phyloP scores from a whole-genome alignment of 202 grass and related monocot species.

The Panicum hallii region DNA sequence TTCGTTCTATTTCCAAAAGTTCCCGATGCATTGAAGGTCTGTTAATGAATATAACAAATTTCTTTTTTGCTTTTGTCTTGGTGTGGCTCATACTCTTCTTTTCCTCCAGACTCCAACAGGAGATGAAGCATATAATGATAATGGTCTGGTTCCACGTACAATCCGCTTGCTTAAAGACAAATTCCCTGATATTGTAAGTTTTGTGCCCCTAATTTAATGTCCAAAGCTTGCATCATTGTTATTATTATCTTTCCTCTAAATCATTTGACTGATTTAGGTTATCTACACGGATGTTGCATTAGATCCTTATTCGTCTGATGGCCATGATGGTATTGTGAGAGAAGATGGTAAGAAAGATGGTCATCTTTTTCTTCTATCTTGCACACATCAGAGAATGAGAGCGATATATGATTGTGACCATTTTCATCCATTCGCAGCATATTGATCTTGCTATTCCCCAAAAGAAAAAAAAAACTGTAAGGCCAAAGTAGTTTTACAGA shows the following conservation, averaged over 20 bases:
- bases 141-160: slow-evolving; percentile 86
- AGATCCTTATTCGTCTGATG: slow-evolving; percentile 98
- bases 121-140: slow-evolving; percentile 93
- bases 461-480: background rate
- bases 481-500: background rate
- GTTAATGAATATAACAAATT: slow-evolving; percentile 19
- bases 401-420: background rate
- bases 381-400: background rate
- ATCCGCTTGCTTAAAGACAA: slow-evolving; percentile 96
- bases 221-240: background rate
- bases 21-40: slow-evolving; percentile 96
- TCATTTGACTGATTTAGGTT: slow-evolving; percentile 54
- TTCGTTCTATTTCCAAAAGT: slow-evolving; percentile 98
- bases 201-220: background rate
- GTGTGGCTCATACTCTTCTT: slow-evolving; percentile 28
- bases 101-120: slow-evolving; percentile 71
- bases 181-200: slow-evolving; percentile 89
- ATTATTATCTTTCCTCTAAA: slow-evolving; percentile 3
- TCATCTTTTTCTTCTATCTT: background rate
- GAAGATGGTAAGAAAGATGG: slow-evolving; percentile 82
- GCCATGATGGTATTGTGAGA: slow-evolving; percentile 97
- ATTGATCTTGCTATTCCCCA: background rate
- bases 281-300: slow-evolving; percentile 96
- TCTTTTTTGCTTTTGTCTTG: slow-evolving; percentile 13
- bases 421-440: slow-evolving; percentile 1